phyloP scores from a whole-genome alignment of 768 basidiomycete species.

The Plicaturopsis crispa region DNA sequence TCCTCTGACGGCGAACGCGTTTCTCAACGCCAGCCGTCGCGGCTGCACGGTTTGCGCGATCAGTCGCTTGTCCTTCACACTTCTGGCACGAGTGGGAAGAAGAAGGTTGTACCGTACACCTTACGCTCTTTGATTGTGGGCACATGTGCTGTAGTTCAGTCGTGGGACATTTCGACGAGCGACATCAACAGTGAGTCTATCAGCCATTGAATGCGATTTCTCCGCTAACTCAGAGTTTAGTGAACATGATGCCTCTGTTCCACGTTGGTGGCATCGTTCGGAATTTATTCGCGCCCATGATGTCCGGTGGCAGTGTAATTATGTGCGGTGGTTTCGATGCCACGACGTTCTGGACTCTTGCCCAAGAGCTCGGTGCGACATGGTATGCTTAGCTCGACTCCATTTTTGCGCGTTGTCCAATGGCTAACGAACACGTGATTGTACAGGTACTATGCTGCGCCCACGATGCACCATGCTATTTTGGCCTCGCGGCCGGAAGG shows the following conservation, averaged over 20 bases:
- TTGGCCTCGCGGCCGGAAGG: conserved; percentile 27
- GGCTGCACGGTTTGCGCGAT: conserved; percentile 31
- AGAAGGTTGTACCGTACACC: conserved; percentile 40
- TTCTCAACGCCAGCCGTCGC: conserved; percentile 16
- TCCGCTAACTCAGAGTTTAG: conserved; percentile 10
- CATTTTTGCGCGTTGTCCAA: not conserved
- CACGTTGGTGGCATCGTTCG: conserved; percentile 56
- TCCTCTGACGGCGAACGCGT: conserved; percentile 5
- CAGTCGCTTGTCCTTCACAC: conserved; percentile 52
- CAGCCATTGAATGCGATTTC: not conserved
- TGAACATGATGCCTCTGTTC: conserved; percentile 50
- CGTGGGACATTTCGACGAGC: conserved; percentile 29
- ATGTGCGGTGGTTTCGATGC: conserved; percentile 51
- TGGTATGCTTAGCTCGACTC: conserved; percentile 33
- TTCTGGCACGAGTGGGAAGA: conserved; percentile 50
- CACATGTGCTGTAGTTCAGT: conserved; percentile 33
- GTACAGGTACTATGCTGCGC: conserved; percentile 41
- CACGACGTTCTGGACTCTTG: conserved; percentile 39
- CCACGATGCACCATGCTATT: conserved; percentile 44
- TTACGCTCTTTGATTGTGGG: conserved; percentile 35
- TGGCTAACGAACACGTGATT: not conserved
- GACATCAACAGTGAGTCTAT: conserved; percentile 43
- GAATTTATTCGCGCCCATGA: conserved; percentile 48
- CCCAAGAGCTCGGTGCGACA: conserved; percentile 29
- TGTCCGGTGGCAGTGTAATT: conserved; percentile 47